Percentiles rank a stretch among this genome's conserved stretches.
Conservation (phyloP, 1,284 basidiomycete species). For the Sanghuangporus weigelae region DNA sequence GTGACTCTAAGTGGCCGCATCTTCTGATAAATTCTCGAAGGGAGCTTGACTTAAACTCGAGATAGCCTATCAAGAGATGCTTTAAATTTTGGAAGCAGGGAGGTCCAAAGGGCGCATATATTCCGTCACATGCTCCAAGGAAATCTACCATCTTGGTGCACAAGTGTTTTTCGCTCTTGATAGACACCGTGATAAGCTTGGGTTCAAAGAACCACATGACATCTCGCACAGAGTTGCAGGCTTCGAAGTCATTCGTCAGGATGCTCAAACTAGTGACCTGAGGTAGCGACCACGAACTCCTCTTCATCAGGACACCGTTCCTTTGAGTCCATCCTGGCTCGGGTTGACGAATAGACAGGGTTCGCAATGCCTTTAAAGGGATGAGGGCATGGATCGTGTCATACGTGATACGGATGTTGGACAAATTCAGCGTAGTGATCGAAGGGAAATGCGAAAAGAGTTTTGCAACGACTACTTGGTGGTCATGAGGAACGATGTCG, state of each 20-base stretch:
- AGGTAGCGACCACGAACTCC: not conserved
- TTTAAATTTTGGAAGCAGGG: not conserved
- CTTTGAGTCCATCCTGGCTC: not conserved
- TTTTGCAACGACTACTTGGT: not conserved
- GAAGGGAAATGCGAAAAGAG: not conserved
- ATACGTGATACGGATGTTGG: not conserved
- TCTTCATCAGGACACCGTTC: not conserved
- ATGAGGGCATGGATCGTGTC: not conserved
- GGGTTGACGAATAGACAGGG: not conserved
- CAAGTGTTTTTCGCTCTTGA: not conserved
- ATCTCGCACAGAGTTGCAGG: not conserved
- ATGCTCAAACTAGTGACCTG: not conserved
- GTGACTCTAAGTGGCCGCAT: not conserved
- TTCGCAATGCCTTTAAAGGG: not conserved
- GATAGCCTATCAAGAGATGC: not conserved
- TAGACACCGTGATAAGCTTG: not conserved
- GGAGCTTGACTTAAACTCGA: not conserved
- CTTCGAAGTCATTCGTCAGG: not conserved
- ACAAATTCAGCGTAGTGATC: not conserved
- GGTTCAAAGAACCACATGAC: not conserved
- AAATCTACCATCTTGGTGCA: not conserved
- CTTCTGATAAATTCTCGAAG: not conserved
- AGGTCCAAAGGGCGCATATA: not conserved
- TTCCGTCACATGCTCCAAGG: not conserved
- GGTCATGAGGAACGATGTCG: not conserved